Evolutionary conservation across 169 alveolate genomes (phyloP), one percentile per base, ranked within the genome.

Genomic region (Plasmodium ovale): DNA sequence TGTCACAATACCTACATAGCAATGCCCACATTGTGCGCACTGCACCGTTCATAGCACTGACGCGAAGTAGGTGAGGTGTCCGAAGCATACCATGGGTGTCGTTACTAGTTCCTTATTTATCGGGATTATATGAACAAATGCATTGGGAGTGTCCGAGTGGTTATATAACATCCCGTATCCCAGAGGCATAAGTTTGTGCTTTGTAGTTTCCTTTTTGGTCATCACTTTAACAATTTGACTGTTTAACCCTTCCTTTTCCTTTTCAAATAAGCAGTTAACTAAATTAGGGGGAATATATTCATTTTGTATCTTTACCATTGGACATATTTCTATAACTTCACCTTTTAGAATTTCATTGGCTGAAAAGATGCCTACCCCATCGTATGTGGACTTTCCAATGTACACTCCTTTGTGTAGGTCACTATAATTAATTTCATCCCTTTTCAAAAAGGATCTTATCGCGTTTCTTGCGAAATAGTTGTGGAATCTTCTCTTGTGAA

Each of bases 301-400:
- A 62, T 62, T 77, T 44, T 49, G 42, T 35, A 77, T 77, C 62
- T 44, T 47, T 37, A 77, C 12, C 6, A 77, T 62, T 21, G 88
- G 88, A 37, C 88, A 77, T 60, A 77, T 47, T 77, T 77, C 88
- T 60, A 77, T 77, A 19, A 77, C 44, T 49, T 62, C 88, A 77
- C 62, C 62, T 77, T 62, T 77, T 64, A 60, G 59, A 60, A 77
- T 60, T 60, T 42, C 39, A 23, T 27, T 44, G 7, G 19, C 59
- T 14, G 88, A 62, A 29, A 77, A 77, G 9, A 77, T 33, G 14
- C 88, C 88, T 44, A 77, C 29, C 9, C 88, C 88, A 39, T 49
- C 33, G 29, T 42, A 58, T 7, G 37, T 23, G 2, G 88, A 77
- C 14, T 23, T 33, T 6, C 88, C 88, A 60, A 77, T 68, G 51